Evolutionary conservation across 225 moss, liverwort and hornwort genomes (phyloP).

Genomic region (Ulota crispa): DNA sequence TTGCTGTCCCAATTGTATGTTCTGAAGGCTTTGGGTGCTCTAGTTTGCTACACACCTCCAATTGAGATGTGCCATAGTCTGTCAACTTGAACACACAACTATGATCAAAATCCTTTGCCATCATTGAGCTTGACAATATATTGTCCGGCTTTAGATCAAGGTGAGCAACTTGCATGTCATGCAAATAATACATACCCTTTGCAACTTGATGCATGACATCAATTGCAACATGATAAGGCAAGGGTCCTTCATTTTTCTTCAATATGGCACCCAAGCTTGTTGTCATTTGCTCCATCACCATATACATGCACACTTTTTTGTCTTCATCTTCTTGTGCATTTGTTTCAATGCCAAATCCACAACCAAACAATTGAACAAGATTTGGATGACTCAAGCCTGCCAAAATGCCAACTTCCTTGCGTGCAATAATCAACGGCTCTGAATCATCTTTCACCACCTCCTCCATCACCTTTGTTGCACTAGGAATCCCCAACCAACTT

Average conservation of each 20-base stretch:
- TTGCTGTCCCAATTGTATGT: not conserved
- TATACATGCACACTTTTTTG: no score
- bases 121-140: not conserved
- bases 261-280: not conserved
- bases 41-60: not conserved
- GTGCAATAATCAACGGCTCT: no score
- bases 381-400: not conserved
- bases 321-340: no score
- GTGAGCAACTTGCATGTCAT: not conserved
- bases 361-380: not conserved
- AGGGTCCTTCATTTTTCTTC: no score
- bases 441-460: no score
- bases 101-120: no score
- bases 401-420: not conserved
- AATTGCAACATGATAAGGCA: not conserved
- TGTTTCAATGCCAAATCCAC: not conserved
- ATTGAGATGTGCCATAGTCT: not conserved
- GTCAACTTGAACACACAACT: no score
- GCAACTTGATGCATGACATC: not conserved
- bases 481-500: no score
- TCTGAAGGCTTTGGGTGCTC: accelerated
- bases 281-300: not conserved
- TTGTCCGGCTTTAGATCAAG: not conserved
- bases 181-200: not conserved
- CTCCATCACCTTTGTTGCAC: no score